A percentile compares a stretch with the other conserved stretches of the same genome.
These are phyloP conservation scores for Beauveria caledonica DNA, from an alignment of 2,329 filamentous ascomycete genomes.

Conservation along the genomic window DNA sequence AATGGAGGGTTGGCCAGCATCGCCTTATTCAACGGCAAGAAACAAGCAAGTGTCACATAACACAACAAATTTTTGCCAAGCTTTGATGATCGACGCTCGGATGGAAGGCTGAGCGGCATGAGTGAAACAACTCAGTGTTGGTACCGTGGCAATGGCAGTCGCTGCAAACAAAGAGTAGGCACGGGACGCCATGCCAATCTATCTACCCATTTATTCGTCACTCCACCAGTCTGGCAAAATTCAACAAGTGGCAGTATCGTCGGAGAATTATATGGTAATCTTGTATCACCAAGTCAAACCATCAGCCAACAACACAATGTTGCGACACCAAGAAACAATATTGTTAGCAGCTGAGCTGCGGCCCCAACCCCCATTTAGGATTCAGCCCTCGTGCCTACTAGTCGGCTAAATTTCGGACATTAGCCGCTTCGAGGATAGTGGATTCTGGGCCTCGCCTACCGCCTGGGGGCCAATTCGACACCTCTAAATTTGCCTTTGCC, in stretches of 20 bases:
- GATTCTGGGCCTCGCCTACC: slow-evolving; percentile 7
- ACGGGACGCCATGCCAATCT: not conserved
- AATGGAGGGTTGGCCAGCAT: no score
- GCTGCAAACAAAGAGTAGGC: not conserved
- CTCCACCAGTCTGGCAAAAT: not conserved
- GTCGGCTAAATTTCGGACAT: slow-evolving; percentile 24
- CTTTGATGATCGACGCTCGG: not conserved
- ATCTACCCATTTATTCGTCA: no score
- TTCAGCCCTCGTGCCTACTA: slow-evolving; percentile 24
- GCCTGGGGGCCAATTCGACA: slow-evolving; percentile 11
- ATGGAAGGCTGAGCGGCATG: not conserved
- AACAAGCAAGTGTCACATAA: no score
- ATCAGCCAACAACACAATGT: not conserved
- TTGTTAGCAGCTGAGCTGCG: not conserved
- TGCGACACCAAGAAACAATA: not conserved
- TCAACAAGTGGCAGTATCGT: not conserved
- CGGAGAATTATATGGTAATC: not conserved
- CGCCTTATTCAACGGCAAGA: no score
- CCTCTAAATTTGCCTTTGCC: slow-evolving; percentile 25
- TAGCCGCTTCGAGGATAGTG: slow-evolving; percentile 13
- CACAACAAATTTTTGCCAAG: not conserved
- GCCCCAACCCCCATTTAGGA: slow-evolving; percentile 20
- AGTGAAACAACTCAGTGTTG: not conserved
- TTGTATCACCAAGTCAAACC: not conserved
- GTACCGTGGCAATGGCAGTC: not conserved